These are phyloP conservation scores for Luvunga scandens DNA, from an alignment of 345 rosid genomes.

Conservation along the genomic window DNA sequence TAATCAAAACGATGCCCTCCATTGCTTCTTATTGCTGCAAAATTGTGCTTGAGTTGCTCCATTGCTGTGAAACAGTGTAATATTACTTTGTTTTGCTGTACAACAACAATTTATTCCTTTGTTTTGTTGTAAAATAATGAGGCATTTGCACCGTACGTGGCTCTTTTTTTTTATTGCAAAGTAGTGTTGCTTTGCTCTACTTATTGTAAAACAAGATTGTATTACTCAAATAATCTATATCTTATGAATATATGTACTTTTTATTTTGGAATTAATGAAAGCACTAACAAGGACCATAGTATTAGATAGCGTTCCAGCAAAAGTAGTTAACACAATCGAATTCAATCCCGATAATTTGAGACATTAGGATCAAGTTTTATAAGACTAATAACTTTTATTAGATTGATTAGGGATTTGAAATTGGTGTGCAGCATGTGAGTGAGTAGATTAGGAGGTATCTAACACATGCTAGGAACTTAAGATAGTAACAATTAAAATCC, in stretches of 20 bases:
- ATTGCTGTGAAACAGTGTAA: neutral
- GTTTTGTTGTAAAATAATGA: neutral
- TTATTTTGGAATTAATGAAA: neutral
- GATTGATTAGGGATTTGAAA: neutral
- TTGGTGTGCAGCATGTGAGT: conserved; percentile 29
- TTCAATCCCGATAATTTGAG: neutral
- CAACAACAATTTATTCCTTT: no score
- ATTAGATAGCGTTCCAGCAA: neutral
- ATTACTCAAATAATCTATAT: no score
- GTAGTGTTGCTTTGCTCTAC: neutral
- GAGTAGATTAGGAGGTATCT: conserved; percentile 36
- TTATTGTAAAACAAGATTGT: neutral
- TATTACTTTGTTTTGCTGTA: no score
- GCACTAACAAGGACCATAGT: neutral
- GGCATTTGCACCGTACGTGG: no score
- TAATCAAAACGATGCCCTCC: no score
- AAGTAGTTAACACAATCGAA: neutral
- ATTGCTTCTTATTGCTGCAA: no score
- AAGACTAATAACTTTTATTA: neutral
- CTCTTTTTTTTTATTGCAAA: no score
- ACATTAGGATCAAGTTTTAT: neutral
- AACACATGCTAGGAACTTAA: conserved; percentile 29
- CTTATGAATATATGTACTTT: neutral
- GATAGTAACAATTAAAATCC: neutral
- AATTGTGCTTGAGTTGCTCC: no score